Evolutionary conservation across 768 basidiomycete species (phyloP).

Genomic region (Tremella fuciformis): DNA sequence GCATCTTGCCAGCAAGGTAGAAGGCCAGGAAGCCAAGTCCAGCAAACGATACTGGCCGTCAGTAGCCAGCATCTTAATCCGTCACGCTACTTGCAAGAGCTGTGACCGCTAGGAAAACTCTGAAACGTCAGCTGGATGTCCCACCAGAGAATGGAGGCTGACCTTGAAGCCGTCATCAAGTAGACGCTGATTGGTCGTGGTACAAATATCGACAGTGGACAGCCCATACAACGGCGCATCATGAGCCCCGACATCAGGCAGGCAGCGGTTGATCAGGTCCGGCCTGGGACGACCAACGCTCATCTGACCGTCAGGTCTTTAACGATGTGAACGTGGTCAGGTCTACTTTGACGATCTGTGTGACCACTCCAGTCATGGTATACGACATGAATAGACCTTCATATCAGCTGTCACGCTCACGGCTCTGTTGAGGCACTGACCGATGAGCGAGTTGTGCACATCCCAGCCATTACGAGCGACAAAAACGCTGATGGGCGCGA

Average conservation of each 20-base stretch:
- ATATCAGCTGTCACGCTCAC: background rate
- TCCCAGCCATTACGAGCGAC: constrained; percentile 88
- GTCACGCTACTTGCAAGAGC: constrained; percentile 62
- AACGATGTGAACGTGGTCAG: background rate
- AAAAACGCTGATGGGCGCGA: constrained; percentile 66
- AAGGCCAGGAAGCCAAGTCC: constrained; percentile 84
- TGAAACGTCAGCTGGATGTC: constrained; percentile 6
- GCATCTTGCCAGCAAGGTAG: constrained; percentile 88
- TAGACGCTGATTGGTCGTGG: constrained; percentile 61
- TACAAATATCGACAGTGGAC: constrained; percentile 73
- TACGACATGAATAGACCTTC: constrained; percentile 67
- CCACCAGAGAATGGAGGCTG: constrained; percentile 14
- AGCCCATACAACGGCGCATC: constrained; percentile 70
- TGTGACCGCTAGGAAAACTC: constrained; percentile 89
- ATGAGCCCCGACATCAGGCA: constrained; percentile 62
- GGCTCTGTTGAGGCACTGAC: constrained; percentile 15
- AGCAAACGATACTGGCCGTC: constrained; percentile 74
- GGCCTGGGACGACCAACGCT: constrained; percentile 56
- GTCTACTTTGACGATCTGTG: constrained; percentile 69
- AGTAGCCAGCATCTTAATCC: constrained; percentile 6
- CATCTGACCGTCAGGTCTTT: constrained; percentile 37
- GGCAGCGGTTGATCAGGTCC: constrained; percentile 51
- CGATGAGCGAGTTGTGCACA: constrained; percentile 63
- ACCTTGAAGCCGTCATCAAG: constrained; percentile 76
- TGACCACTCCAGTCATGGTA: constrained; percentile 72